Base-by-base conservation (phyloP, 148 eudicot genomes). In the Cornus florida region DNA sequence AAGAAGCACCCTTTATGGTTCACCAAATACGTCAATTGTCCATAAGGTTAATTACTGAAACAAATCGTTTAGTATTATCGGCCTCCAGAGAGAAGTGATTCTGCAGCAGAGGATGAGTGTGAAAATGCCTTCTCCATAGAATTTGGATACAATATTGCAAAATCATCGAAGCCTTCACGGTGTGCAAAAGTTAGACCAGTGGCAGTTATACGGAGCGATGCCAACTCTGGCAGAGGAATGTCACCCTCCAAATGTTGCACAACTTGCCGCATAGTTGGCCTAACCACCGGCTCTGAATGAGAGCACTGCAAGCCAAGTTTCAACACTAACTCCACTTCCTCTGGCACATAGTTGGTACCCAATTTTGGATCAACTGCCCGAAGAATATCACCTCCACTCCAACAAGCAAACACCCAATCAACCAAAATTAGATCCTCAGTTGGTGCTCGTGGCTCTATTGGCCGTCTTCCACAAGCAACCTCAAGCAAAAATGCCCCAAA, bases 211-310 rank as follows among this genome's bases (percentile, higher is more conserved):
- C 24, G 24, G 1, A 62, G 66, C 7, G 10, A 4, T 62, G 23
- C 0, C 23, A 62, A 62, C 22, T 62, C 66, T 62, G 66, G 66
- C 24, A 62, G 8, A 62, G 66, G 23, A 17, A 62, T 17, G 23
- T 62, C 24, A 43, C 83, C 82, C 7, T 76, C 69, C 62, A 86
- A 70, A 46, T 71, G 75, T 35, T 59, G 75, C 7, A 81, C 82
- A 50, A 81, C 79, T 77, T 84, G 79, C 22, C 83, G 75, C 87
- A 84, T 84, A 12, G 24, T 82, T 10, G 89, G 89, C 77, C 87
- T 82, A 10, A 22, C 68, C 50, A 43, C 68, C 14, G 89, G 71
- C 60, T 66, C 70, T 0, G 53, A 57, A 75, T 79, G 71, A 13
- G 75, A 50, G 65, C 89, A 87, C 2, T 84, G 65, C 78, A 87